Conservation (phyloP, 495 filamentous ascomycete species). For the Lepraria neglecta region DNA sequence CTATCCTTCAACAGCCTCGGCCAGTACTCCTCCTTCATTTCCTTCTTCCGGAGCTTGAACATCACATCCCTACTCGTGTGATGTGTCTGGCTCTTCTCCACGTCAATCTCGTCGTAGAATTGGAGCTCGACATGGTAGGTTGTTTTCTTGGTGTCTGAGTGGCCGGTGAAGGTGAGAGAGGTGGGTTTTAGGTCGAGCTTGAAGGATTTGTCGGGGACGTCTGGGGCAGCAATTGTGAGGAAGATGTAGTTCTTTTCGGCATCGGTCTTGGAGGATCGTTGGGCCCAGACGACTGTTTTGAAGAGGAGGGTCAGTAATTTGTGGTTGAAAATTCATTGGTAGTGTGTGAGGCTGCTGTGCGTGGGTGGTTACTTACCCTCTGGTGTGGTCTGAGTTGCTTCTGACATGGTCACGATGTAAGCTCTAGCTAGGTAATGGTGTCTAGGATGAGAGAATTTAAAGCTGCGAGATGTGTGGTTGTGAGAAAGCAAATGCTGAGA, state of each 20-base stretch:
- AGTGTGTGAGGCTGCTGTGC: not conserved
- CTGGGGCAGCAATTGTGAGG: conserved; percentile 79
- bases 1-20: conserved; percentile 83
- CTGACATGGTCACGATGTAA: conserved; percentile 25
- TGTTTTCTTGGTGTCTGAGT: conserved; percentile 70
- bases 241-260: conserved; percentile 84
- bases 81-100: conserved; percentile 68
- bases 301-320: not conserved
- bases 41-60: conserved; percentile 93
- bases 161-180: conserved; percentile 72
- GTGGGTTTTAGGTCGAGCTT: conserved; percentile 75
- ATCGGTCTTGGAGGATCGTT: conserved; percentile 80
- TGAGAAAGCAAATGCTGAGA: not conserved
- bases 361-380: conserved; percentile 28
- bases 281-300: conserved; percentile 83
- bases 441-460: not conserved
- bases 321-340: conserved; percentile 2
- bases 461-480: not conserved
- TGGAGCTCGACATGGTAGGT: conserved; percentile 82
- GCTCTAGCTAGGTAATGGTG: not conserved
- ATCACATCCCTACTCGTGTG: conserved; percentile 80
- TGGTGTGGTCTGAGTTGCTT: conserved; percentile 25
- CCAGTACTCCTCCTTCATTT: conserved; percentile 85
- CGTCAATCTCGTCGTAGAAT: conserved; percentile 88
- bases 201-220: conserved; percentile 61